Conservation (phyloP, 1,284 basidiomycete genomes). For the Takashimella koratensis region DNA sequence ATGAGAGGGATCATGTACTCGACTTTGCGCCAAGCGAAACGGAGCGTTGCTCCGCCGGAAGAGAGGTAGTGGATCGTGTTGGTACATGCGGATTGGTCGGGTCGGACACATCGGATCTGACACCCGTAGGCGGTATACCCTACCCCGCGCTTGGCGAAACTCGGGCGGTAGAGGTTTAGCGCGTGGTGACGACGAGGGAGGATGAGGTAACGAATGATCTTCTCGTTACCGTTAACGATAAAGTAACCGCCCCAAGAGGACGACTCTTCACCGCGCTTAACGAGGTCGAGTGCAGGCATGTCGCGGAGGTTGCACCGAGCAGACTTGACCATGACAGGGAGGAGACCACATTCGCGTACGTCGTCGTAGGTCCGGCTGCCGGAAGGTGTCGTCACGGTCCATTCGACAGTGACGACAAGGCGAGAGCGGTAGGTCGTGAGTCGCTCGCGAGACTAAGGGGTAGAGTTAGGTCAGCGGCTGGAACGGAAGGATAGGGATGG, state of each 20-base stretch:
- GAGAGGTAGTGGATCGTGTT: conserved; percentile 97
- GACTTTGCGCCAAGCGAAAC: conserved; percentile 97
- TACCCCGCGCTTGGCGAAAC: conserved; percentile 88
- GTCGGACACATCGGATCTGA: conserved; percentile 89
- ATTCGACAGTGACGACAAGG: conserved; percentile 85
- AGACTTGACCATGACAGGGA: conserved; percentile 99
- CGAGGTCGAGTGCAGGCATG: conserved; percentile 81
- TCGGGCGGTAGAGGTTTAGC: conserved; percentile 72
- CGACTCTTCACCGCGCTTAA: conserved; percentile 88
- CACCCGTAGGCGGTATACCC: conserved; percentile 93
- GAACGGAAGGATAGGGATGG: too few relatives aligned
- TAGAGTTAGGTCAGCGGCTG: too few relatives aligned
- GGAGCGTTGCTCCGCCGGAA: conserved; percentile 90
- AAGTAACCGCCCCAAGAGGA: conserved; percentile 99
- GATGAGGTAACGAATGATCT: conserved; percentile 88
- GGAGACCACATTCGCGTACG: conserved; percentile 81
- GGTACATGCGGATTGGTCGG: conserved; percentile 86
- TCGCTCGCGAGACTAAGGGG: conserved; percentile 78
- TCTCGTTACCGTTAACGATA: conserved; percentile 98
- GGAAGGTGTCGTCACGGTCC: conserved; percentile 71
- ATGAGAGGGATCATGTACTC: conserved; percentile 99
- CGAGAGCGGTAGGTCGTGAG: conserved; percentile 86
- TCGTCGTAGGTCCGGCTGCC: conserved; percentile 58
- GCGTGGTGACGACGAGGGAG: conserved; percentile 65
- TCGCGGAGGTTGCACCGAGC: conserved; percentile 84